Evolutionary conservation across 441 rosid species (phyloP), one percentile per base, ranked within the genome.

Genomic region (Pelargonium citronellum): DNA sequence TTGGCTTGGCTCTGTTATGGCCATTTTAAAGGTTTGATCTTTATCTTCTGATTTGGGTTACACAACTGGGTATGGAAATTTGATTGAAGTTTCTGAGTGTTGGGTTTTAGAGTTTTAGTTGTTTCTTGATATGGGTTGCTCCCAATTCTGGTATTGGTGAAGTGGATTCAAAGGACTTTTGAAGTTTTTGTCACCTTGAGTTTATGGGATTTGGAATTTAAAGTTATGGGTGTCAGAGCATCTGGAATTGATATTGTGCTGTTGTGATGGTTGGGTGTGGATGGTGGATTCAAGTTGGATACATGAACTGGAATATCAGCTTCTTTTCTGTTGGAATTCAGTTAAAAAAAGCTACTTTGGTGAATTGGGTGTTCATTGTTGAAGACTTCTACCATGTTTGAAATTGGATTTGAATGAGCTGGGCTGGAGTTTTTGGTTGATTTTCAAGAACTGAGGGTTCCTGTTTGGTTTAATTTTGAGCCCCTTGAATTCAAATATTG

Each of bases 21-120:
- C 58, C 58, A n/a, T 51, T 51, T 51, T 51, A 51, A 16, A 12
- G n/a, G 58, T 51, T 51, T 51, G 58, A n/a, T 51, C 58, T 51
- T 51, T 51, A 16, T 51, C 16, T 51, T 51, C 7, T 51, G 58
- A 51, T 51, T 3, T 51, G 58, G 16, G 58, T 34, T 34, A 34
- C 39, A 34, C 17, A 13, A 4, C 17, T 51, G 19, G 58, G 17
- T 51, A 12, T 13, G 7, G 19, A 12, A 16, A 15, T 0, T 51
- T n/a, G 58, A 51, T 51, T 51, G 16, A 13, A n/a, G 58, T 4
- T 51, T 51, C 58, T n/a, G 58, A 16, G 58, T 47, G 5, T 51
- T 51, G 58, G 58, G 58, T 13, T 51, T 51, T 51, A 4, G 58
- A 51, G 16, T 49, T 49, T 49, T 49, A n/a, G 17, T 17, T 49